Evolutionary conservation across 305 asterid genomes (phyloP).

Genomic region (Fraxinus paxiana): DNA sequence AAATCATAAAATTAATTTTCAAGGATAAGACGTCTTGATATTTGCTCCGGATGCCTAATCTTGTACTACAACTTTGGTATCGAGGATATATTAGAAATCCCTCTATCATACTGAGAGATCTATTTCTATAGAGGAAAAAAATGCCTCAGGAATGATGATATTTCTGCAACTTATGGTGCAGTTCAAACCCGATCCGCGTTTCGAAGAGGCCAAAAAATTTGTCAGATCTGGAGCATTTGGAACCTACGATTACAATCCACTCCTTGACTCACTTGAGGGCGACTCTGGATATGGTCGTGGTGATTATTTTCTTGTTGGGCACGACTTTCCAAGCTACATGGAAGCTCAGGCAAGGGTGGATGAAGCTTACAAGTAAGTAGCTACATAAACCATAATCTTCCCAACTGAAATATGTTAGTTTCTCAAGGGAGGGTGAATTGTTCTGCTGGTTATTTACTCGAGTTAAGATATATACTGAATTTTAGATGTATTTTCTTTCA

Average conservation of each 20-base stretch:
- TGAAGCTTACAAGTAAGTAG: conserved; percentile 89
- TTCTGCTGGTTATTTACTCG: neutral
- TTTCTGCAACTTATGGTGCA: conserved; percentile 28
- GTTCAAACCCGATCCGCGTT: conserved; percentile 93
- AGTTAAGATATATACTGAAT: neutral
- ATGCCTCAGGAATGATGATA: neutral
- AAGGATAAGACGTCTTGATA: neutral
- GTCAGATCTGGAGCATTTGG: conserved; percentile 94
- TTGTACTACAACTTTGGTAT: neutral
- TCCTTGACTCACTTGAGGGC: conserved; percentile 93
- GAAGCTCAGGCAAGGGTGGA: conserved; percentile 84
- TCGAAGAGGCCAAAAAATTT: conserved; percentile 89
- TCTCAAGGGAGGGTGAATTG: neutral
- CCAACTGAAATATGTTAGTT: neutral
- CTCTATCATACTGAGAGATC: neutral
- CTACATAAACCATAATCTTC: conserved; percentile 6
- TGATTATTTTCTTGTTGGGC: conserved; percentile 90
- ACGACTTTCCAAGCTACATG: conserved; percentile 86
- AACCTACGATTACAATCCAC: conserved; percentile 88
- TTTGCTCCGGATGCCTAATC: neutral
- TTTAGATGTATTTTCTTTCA: neutral
- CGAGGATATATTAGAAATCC: neutral
- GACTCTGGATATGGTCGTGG: conserved; percentile 90
- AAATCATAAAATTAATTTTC: neutral
- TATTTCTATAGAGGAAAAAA: neutral